Evolutionary conservation across 805 yeast species (phyloP), one percentile per base, ranked within the genome.

Genomic region (Ogataea nonfermentans): DNA sequence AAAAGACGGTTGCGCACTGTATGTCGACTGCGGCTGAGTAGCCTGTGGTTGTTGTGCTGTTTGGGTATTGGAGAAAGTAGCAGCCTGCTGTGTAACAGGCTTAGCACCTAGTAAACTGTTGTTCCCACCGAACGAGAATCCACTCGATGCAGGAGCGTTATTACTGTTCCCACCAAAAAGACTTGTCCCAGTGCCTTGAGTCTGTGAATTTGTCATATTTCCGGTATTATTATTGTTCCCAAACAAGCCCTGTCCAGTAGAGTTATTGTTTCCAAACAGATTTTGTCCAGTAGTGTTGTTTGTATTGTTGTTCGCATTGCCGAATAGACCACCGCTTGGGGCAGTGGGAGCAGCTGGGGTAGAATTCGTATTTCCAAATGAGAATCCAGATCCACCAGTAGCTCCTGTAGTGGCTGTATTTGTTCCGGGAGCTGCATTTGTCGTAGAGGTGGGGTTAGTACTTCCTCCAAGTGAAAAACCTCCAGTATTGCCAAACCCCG

Each of bases 1-100:
- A 62, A 78, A 77, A 2, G 82, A 73, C 2, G 84, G 82, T 49
- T 76, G 81, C 3, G 68, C 51, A 39, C 43, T 48, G 42, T 23
- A 50, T n/a, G 16, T 49, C 19, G 29, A 51, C 29, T 45, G 56
- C 29, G 44, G 53, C 38, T 46, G 60, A 6, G 22, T 19, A 19
- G 43, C 57, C 24, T 48, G 59, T 26, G 47, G 40, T 14, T 20
- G 36, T 25, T 43, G 47, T 12, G 15, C 5, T 13, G 31, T 9
- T 22, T 29, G 39, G 24, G 22, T 19, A 19, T 19, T 19, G 8
- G 22, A 19, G 8, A 19, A 19, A 8, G 5, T 19, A 8, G 22
- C 8, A 19, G 32, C 10, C 15, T 25, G 43, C 27, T 45, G 55
- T 47, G 49, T 23, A 37, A 46, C 20, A 32, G 46, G 31, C 37